Conservation (phyloP, 495 filamentous ascomycete genomes). For the Podospora fimiseda region DNA sequence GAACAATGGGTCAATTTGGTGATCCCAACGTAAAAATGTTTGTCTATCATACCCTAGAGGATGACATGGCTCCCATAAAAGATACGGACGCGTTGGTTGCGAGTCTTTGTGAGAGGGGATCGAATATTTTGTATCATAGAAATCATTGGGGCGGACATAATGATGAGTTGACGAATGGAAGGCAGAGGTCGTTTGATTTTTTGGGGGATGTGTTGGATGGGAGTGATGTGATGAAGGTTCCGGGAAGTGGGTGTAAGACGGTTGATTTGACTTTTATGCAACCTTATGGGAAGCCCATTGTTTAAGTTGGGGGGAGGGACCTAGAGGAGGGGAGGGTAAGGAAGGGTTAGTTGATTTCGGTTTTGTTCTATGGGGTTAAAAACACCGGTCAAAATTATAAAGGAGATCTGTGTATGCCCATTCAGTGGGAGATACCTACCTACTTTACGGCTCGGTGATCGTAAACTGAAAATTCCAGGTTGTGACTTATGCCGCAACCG, state of each 20-base stretch:
- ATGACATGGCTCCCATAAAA: slow-evolving; percentile 39
- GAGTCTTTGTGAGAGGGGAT: slow-evolving; percentile 32
- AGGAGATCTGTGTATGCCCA: too few relatives aligned
- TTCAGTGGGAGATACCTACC: too few relatives aligned
- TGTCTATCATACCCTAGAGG: slow-evolving; percentile 45
- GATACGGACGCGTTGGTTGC: slow-evolving; percentile 41
- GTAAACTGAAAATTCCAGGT: too few relatives aligned
- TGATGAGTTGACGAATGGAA: slow-evolving; percentile 22
- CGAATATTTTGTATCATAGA: slow-evolving; percentile 38
- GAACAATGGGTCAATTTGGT: slow-evolving; percentile 36
- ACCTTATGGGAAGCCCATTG: slow-evolving; percentile 2
- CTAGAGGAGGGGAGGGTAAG: too few relatives aligned
- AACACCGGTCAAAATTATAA: too few relatives aligned
- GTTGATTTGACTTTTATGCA: slow-evolving; percentile 15
- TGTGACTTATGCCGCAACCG: too few relatives aligned
- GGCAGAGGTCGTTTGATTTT: slow-evolving; percentile 20
- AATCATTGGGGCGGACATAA: slow-evolving; percentile 34
- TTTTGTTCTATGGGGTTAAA: too few relatives aligned
- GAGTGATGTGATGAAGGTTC: background rate
- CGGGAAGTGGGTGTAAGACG: slow-evolving; percentile 9
- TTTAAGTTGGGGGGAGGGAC: background rate
- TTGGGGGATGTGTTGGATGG: slow-evolving; percentile 14
- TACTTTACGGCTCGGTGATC: too few relatives aligned
- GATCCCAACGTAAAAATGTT: slow-evolving; percentile 40
- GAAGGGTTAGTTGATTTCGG: too few relatives aligned